phyloP scores from a whole-genome alignment of 805 yeast genomes.

The Wickerhamomyces hampshirensis region DNA sequence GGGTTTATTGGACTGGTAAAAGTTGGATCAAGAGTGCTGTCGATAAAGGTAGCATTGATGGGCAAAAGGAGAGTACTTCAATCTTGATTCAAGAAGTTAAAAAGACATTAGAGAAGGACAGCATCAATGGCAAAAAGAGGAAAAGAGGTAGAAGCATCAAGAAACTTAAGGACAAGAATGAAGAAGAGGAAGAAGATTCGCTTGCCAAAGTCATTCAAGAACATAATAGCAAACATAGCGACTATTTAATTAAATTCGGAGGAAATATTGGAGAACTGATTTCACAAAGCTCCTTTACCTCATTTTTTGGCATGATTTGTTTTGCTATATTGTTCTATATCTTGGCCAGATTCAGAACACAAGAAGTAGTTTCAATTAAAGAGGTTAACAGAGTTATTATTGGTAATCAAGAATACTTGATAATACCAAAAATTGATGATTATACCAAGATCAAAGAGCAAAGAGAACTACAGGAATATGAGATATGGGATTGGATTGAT shows the following conservation, averaged over 20 bases:
- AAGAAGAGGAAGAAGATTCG: neutral
- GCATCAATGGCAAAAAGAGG: conserved; percentile 14
- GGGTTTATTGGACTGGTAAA: conserved; percentile 66
- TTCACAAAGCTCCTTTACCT: neutral
- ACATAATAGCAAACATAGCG: conserved; percentile 1
- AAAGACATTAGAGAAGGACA: conserved; percentile 22
- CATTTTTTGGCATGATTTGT: neutral
- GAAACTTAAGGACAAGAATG: conserved; percentile 1
- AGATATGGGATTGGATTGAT: conserved; percentile 27
- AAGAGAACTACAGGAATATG: conserved; percentile 16
- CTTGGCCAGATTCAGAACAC: neutral
- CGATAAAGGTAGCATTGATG: conserved; percentile 71
- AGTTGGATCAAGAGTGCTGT: conserved; percentile 75
- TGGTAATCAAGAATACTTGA: conserved; percentile 18
- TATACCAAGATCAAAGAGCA: conserved; percentile 2
- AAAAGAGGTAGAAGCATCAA: conserved; percentile 13
- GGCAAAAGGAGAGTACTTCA: conserved; percentile 57
- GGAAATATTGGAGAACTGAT: neutral
- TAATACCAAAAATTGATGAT: conserved; percentile 18
- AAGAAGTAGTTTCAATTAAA: neutral
- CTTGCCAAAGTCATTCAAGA: neutral
- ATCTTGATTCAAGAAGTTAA: conserved; percentile 40
- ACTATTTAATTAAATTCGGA: conserved; percentile 1
- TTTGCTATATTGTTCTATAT: neutral
- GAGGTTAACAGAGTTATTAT: conserved; percentile 16